Evolutionary conservation across 768 basidiomycete species (phyloP), one percentile per base, ranked within the genome.

Genomic region (Kwoniella shandongensis): DNA sequence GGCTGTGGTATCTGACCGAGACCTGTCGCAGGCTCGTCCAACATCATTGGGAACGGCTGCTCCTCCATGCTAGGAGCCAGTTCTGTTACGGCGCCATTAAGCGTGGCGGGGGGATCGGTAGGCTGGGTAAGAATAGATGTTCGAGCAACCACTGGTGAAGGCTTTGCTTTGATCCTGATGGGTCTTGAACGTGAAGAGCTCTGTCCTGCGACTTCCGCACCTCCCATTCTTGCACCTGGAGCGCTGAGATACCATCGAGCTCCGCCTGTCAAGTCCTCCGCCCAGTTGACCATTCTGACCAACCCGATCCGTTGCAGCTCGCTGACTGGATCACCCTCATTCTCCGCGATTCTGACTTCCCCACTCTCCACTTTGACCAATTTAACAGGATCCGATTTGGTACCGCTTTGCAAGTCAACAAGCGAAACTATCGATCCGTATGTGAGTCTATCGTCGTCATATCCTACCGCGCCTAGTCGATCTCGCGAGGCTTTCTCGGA

Each of bases 221-320:
- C 71, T 12, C 68, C 71, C 0, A 63, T 0, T 58, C 88, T 81
- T 15, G 90, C 89, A 8, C 90, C 88, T 3, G 90, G 89, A 25
- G 91, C 91, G 42, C 88, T 89, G 49, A 96, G 77, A 74, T 92
- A 96, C 78, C 88, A 88, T 70, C 90, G 36, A n/a, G 17, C 32
- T 15, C 54, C 51, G 23, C 35, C 54, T 5, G 44, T 35, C n/a
- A 20, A 27, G 20, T 55, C 39, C 7, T 44, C 44, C 2, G 38
- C 55, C 86, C 89, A 57, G 83, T 89, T 88, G 51, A 89, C 84
- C 52, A 89, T 82, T 70, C 91, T 88, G 40, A 72, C 65, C 27
- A 97, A 79, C 1, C 91, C 92, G 60, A 97, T 88, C 79, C 93
- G 91, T 79, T 97, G 92, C 86, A 97, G 90, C 76, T 94, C 91